These are phyloP conservation scores for Talaromyces sp. DNA, from an alignment of 2,329 filamentous ascomycete genomes.

Conservation along the genomic window DNA sequence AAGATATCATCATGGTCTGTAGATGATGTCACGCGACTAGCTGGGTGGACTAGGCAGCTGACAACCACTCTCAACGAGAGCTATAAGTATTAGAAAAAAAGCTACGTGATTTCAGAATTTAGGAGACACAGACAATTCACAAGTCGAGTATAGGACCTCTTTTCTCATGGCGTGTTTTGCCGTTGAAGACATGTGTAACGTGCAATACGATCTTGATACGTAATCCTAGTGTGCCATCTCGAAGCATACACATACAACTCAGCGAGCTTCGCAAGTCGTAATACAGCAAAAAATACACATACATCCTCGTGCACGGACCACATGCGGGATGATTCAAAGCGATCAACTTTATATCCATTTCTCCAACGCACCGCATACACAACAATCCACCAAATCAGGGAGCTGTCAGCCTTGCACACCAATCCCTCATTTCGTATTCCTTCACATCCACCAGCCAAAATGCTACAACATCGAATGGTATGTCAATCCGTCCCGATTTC, in stretches of 20 bases:
- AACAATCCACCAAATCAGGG: not conserved
- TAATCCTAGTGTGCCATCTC: not conserved
- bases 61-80: not conserved
- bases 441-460: slow-evolving; percentile 25
- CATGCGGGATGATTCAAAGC: not conserved
- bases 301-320: not conserved
- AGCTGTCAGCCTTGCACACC: not conserved
- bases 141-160: not conserved
- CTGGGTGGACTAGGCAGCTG: not conserved
- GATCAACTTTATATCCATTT: not conserved
- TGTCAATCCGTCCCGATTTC: slow-evolving; percentile 20
- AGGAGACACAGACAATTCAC: not conserved
- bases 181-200: not conserved
- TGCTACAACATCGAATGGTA: slow-evolving; percentile 63
- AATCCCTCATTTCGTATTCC: not conserved
- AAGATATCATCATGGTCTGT: not conserved
- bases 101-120: no score
- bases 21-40: slow-evolving; percentile 5
- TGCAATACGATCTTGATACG: not conserved
- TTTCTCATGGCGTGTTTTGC: not conserved
- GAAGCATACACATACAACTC: not conserved
- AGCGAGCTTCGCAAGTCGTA: not conserved
- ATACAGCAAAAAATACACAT: not conserved
- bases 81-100: not conserved
- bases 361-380: not conserved